Evolutionary conservation across 352 stramenopile species (phyloP), one percentile per base, ranked within the genome.

Genomic region (Phytopythium litorale): DNA sequence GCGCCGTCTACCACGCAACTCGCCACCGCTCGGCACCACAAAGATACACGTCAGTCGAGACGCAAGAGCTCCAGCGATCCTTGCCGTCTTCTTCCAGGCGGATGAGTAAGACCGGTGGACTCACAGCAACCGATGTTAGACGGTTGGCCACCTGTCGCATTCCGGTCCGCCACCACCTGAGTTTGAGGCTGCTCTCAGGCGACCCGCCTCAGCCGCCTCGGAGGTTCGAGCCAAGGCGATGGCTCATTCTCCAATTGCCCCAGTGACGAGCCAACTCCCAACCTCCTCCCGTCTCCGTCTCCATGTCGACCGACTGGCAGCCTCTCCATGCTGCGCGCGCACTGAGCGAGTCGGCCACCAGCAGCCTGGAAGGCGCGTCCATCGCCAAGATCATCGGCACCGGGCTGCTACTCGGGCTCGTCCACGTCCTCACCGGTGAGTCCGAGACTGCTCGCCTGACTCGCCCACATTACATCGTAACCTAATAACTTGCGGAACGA

Each of bases 381-480:
- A 32, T 84, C 53, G 64, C 64, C 21, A 75, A 71, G 45, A 75
- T 84, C 58, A 72, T 84, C 56, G 76, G 71, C 45, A 80, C 76
- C 38, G 76, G 71, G 21, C 43, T 78, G 23, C 43, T 80, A n/a
- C 60, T 82, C 18, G 73, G 76, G n/a, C 28, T 84, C 25, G 67
- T 82, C 6, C 76, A 84, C 46, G 73, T 85, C n/a, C 49, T 84
- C n/a, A 84, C 76, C 32, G 73, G 73, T 64, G 56, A 52, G 38
- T n/a, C n/a, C n/a, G n/a, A n/a, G n/a, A n/a, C n/a, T n/a, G n/a
- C n/a, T n/a, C 21, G 48, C 23, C 21, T 12, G 8, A 7, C 25
- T 43, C 8, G 13, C 30, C 16, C 25, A 16, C 12, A 30, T 57
- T 6, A 5, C 16, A n/a, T 19, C 16, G 18, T 25, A 19, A 5